Percentiles rank a stretch among this genome's conserved stretches.
Conservation (phyloP, 2,329 filamentous ascomycete genomes). For the Stemphylium lycopersici region DNA sequence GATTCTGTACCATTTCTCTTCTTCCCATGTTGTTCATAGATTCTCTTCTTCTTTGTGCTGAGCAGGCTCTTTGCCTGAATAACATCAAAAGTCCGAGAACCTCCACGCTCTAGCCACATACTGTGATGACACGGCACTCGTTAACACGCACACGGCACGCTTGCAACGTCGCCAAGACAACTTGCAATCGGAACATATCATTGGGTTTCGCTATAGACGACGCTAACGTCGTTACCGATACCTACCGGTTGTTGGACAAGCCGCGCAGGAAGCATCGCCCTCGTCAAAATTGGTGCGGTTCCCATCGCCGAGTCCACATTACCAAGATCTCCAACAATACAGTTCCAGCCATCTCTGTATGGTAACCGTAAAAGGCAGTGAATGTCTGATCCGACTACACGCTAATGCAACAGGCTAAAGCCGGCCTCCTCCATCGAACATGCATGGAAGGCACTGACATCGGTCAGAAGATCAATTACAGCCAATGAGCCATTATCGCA, state of each 20-base stretch:
- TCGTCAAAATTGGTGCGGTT: not conserved
- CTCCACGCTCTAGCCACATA: not conserved
- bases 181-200: not conserved
- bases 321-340: not conserved
- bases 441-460: slow-evolving; percentile 7
- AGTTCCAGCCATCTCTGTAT: not conserved
- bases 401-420: not conserved
- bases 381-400: slow-evolving; percentile 1
- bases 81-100: not conserved
- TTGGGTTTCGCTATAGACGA: not conserved
- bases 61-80: not conserved
- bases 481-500: not conserved
- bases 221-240: not conserved
- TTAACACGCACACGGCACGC: not conserved
- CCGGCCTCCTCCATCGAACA: not conserved
- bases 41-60: not conserved
- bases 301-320: not conserved
- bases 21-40: not conserved
- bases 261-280: not conserved
- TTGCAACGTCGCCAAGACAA: not conserved
- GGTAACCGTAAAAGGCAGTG: not conserved
- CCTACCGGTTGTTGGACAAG: not conserved
- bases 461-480: not conserved
- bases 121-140: too few species aligned
- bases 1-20: not conserved